These are phyloP conservation scores for Lactarius sanguifluus DNA, from an alignment of 768 basidiomycete genomes.

Conservation along the genomic window DNA sequence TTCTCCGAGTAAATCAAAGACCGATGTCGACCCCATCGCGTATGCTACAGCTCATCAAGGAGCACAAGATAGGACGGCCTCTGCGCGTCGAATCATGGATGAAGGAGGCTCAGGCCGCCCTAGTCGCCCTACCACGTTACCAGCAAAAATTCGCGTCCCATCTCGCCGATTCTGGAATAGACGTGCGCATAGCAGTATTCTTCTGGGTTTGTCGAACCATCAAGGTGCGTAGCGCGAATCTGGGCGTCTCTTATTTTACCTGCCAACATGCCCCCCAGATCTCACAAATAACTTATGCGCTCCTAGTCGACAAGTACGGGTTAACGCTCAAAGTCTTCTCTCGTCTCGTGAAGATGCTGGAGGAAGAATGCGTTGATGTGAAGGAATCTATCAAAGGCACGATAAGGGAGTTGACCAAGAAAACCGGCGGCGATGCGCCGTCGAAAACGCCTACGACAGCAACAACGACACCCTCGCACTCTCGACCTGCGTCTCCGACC, in stretches of 20 bases:
- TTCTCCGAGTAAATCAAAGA: slow-evolving; percentile 7
- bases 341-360: slow-evolving; percentile 14
- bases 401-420: slow-evolving; percentile 19
- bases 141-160: background rate
- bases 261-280: background rate
- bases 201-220: slow-evolving; percentile 26
- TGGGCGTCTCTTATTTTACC: background rate
- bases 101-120: slow-evolving; percentile 20
- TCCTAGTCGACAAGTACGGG: slow-evolving; percentile 11
- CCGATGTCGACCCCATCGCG: slow-evolving; percentile 37
- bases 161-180: slow-evolving; percentile 5
- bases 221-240: slow-evolving; percentile 23
- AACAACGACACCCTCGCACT: slow-evolving; percentile 14
- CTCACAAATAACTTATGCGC: background rate
- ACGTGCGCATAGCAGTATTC: slow-evolving; percentile 23
- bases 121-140: slow-evolving; percentile 20
- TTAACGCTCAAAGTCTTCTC: slow-evolving; percentile 9
- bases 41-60: slow-evolving; percentile 16
- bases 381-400: slow-evolving; percentile 11
- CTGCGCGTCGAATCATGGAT: slow-evolving; percentile 25
- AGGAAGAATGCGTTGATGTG: slow-evolving; percentile 16
- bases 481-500: slow-evolving; percentile 23
- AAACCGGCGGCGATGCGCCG: background rate
- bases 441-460: background rate
- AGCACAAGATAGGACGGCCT: slow-evolving; percentile 23